Conservation (phyloP, 2,329 filamentous ascomycete species). For the Fusarium paranaense region DNA sequence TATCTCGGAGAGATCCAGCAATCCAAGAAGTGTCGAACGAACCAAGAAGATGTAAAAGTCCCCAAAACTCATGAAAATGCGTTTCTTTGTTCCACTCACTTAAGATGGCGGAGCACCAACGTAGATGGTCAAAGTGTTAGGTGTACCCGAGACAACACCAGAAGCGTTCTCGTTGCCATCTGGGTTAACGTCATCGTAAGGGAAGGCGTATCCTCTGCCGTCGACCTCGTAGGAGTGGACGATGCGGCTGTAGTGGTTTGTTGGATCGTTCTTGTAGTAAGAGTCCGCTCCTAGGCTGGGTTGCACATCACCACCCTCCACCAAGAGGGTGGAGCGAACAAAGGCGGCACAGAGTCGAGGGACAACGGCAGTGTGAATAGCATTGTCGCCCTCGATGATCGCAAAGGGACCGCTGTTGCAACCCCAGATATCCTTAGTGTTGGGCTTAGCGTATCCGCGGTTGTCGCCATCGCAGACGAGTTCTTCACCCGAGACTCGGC, state of each 20-base stretch:
- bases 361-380: constrained; percentile 56
- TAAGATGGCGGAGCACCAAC: constrained; percentile 34
- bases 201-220: constrained; percentile 72
- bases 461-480: constrained; percentile 57
- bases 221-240: constrained; percentile 71
- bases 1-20: neutral
- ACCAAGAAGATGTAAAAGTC: neutral
- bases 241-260: constrained; percentile 69
- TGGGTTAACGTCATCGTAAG: constrained; percentile 76
- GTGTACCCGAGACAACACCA: constrained; percentile 44
- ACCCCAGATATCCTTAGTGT: constrained; percentile 60
- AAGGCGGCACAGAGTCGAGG: constrained; percentile 65
- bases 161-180: constrained; percentile 65
- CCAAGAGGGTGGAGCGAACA: constrained; percentile 58
- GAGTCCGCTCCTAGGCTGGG: constrained; percentile 51
- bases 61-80: neutral
- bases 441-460: constrained; percentile 57
- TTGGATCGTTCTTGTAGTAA: constrained; percentile 60
- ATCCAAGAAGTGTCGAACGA: neutral
- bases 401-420: constrained; percentile 63
- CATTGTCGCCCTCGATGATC: constrained; percentile 52
- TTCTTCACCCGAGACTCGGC: constrained; percentile 50
- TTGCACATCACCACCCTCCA: constrained; percentile 60
- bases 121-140: constrained; percentile 45
- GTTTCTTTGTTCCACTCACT: neutral